phyloP scores from a whole-genome alignment of 768 basidiomycete species.

The Mycena pura region DNA sequence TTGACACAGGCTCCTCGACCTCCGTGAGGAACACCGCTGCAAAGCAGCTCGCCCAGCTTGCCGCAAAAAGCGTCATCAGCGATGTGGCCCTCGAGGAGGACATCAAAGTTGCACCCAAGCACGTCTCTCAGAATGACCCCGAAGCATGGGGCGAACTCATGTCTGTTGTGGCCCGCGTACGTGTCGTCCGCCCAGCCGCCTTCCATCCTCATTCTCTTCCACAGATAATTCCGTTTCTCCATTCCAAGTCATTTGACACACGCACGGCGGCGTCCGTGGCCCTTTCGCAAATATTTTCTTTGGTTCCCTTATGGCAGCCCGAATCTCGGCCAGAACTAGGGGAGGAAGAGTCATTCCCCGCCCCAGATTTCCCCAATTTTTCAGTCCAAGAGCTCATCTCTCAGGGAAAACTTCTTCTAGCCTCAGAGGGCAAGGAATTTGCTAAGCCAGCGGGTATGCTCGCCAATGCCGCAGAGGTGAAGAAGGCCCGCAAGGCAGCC shows the following conservation, averaged over 20 bases:
- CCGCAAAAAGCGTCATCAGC: conserved; percentile 82
- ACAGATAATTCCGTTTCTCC: conserved; percentile 91
- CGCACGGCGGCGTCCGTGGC: conserved; percentile 89
- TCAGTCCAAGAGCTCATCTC: conserved; percentile 78
- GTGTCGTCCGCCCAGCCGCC: no score
- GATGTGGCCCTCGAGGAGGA: conserved; percentile 86
- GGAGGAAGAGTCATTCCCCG: conserved; percentile 37
- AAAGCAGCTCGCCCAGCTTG: conserved; percentile 93
- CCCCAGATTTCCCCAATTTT: conserved; percentile 74
- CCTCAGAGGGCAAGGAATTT: conserved; percentile 95
- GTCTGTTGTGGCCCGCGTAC: conserved; percentile 87
- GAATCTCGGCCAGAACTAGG: conserved; percentile 31
- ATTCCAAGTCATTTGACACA: conserved; percentile 92
- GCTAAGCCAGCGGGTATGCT: conserved; percentile 74
- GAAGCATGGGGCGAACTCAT: conserved; percentile 91
- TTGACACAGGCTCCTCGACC: conserved; percentile 92
- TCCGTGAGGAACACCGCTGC: conserved; percentile 95
- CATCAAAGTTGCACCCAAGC: conserved; percentile 67
- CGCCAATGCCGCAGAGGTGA: conserved; percentile 79
- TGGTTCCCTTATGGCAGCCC: conserved; percentile 83
- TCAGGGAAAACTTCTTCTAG: conserved; percentile 81
- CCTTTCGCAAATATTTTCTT: conserved; percentile 83
- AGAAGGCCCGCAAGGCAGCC: conserved; percentile 86
- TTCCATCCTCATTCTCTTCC: no score
- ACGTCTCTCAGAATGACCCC: conserved; percentile 65